Conservation (phyloP, 192 early-diverging fungal genomes). For the Coemansia reversa region DNA sequence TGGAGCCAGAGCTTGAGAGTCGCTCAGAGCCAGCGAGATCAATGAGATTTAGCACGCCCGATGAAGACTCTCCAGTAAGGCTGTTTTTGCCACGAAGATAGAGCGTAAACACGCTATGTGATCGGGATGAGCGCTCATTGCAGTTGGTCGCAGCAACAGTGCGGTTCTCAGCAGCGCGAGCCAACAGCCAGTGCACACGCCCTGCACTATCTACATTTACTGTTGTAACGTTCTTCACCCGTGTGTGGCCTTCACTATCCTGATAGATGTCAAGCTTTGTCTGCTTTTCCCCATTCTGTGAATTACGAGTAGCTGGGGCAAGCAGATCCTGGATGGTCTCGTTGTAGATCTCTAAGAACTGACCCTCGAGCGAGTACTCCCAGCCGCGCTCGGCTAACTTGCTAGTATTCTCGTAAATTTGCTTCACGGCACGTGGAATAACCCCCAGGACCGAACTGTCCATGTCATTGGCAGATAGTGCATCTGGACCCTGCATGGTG, state of each 20-base stretch:
- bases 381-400: constrained; percentile 75
- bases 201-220: constrained; percentile 71
- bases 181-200: constrained; percentile 70
- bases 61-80: constrained; percentile 68
- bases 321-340: constrained; percentile 87
- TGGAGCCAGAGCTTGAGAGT: constrained; percentile 75
- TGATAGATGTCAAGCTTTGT: constrained; percentile 87
- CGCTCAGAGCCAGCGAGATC: constrained; percentile 95
- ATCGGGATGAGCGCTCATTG: constrained; percentile 92
- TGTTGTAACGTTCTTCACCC: constrained; percentile 72
- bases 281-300: constrained; percentile 36
- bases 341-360: constrained; percentile 97
- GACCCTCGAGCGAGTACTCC: constrained; percentile 83
- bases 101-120: constrained; percentile 92
- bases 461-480: constrained; percentile 19
- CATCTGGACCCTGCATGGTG: constrained; percentile 72
- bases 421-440: constrained; percentile 90
- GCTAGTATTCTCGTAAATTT: constrained; percentile 80
- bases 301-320: constrained; percentile 31
- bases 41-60: constrained; percentile 86
- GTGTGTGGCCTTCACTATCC: constrained; percentile 69
- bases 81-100: constrained; percentile 71
- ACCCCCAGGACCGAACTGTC: constrained; percentile 67
- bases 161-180: constrained; percentile 77
- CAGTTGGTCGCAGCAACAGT: constrained; percentile 88